phyloP scores from a whole-genome alignment of 1,284 basidiomycete genomes.

The Ganoderma boninense region DNA sequence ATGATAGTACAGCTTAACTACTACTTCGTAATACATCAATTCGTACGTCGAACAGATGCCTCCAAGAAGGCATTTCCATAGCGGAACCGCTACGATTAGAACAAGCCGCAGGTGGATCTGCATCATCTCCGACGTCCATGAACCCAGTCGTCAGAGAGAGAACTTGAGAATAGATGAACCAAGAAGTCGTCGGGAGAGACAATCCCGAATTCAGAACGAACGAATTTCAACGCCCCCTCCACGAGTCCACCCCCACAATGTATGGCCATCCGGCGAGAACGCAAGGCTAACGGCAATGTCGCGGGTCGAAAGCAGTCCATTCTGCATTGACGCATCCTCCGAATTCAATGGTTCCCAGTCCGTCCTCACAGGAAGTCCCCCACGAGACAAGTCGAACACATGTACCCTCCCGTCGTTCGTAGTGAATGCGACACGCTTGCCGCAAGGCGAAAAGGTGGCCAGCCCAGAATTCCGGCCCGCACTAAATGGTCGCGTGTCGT shows the following conservation, averaged over 20 bases:
- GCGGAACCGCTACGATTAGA: not conserved
- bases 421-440: not conserved
- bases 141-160: not conserved
- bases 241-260: not conserved
- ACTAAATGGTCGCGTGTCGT: not conserved
- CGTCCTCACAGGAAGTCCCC: not conserved
- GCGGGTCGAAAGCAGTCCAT: not conserved
- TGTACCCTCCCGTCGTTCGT: not conserved
- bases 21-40: not conserved
- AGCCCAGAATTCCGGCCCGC: not conserved
- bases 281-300: not conserved
- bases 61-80: not conserved
- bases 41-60: not conserved
- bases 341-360: not conserved
- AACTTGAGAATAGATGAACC: not conserved
- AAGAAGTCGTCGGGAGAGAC: not conserved
- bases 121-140: not conserved
- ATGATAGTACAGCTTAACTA: not conserved
- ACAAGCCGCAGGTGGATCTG: too few species aligned
- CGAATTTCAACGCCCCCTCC: not conserved
- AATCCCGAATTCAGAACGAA: not conserved
- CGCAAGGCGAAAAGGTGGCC: not conserved
- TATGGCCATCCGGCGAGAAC: not conserved
- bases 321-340: not conserved
- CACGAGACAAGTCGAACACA: not conserved